Evolutionary conservation across 2,329 filamentous ascomycete genomes (phyloP).

Genomic region (Dactylellina leptospora): DNA sequence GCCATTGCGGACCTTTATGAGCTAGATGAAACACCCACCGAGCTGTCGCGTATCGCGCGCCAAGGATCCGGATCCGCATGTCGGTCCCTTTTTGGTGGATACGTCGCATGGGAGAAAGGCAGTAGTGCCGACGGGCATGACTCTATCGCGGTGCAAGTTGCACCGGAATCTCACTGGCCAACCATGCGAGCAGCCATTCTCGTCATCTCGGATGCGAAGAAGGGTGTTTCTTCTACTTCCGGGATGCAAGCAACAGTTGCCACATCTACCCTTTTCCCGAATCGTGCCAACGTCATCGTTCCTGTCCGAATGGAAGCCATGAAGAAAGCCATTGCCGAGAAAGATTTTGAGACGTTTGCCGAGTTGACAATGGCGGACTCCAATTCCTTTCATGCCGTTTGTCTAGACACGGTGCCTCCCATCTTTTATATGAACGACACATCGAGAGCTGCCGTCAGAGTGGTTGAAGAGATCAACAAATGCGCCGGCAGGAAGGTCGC

Average conservation of each 20-base stretch:
- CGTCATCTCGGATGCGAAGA: constrained; percentile 92
- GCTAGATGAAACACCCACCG: constrained; percentile 79
- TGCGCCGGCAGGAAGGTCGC: constrained; percentile 80
- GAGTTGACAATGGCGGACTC: constrained; percentile 95
- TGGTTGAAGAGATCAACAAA: constrained; percentile 88
- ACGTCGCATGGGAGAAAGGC: constrained; percentile 93
- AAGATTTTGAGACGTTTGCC: constrained; percentile 86
- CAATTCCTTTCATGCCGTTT: constrained; percentile 95
- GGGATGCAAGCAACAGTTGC: constrained; percentile 98
- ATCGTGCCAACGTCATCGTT: constrained; percentile 78
- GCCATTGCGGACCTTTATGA: constrained; percentile 92
- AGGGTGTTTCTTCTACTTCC: constrained; percentile 88
- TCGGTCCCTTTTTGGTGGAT: constrained; percentile 90
- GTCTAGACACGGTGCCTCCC: constrained; percentile 92
- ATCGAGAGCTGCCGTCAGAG: constrained; percentile 82
- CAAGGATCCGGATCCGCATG: constrained; percentile 96
- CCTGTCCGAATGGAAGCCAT: constrained; percentile 84
- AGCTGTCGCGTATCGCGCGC: constrained; percentile 86
- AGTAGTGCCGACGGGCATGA: constrained; percentile 77
- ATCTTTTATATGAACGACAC: constrained; percentile 99
- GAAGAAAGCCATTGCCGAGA: constrained; percentile 78
- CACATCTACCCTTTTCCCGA: constrained; percentile 85
- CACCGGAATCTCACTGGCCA: constrained; percentile 90
- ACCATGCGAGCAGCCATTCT: constrained; percentile 91
- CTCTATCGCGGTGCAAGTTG: constrained; percentile 86